Base-by-base conservation (phyloP, 306 rosid species). In the Pachyrhizus erosus region DNA sequence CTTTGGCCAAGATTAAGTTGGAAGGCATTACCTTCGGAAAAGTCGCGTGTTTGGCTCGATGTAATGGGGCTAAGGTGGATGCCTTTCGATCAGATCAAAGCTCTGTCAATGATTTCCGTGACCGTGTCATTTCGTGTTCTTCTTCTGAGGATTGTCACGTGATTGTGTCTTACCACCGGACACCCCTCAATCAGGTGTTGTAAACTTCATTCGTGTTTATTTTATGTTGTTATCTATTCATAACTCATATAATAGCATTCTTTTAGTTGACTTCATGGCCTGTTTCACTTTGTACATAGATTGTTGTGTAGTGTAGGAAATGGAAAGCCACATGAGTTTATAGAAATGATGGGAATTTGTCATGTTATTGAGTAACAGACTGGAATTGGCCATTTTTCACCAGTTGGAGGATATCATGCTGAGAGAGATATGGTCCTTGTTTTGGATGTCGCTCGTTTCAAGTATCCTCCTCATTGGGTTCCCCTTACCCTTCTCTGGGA, bases 391-490 rank as follows among this genome's bases (percentile, higher is more conserved):
- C 99, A 96, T 84, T 96, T 96, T 87, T 96, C 99, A 29, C 99
- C 99, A 0, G 78, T 96, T 68, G 98, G 99, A 26, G 98, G 97
- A 40, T 96, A 96, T 78, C 98, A 93, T 80, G 87, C 90, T 39
- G 92, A 81, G 76, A 93, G 87, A 79, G 99, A 96, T 76, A 85
- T 96, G 96, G 94, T 89, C 76, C 97, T 96, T 76, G 84, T 96
- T 43, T 85, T 96, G 94, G 99, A 96, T 87, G 99, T 93, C 54
- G 96, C 99, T 27, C 92, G 99, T 75, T 96, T 93, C 76, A 93
- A 96, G 76, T 93, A 96, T 86, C 99, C 98, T 82, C 96, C 98
- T 54, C 99, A 93, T 17, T 96, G 99, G 99, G 96, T 96, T 87
- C 99, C 97, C 14, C 90, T 93, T 82, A 77, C 85, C 33, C 90